A percentile compares a stretch with the other conserved stretches of the same genome.
Evolutionary conservation across 2,329 filamentous ascomycete species (phyloP).

Genomic region (Fusarium nelsonii): DNA sequence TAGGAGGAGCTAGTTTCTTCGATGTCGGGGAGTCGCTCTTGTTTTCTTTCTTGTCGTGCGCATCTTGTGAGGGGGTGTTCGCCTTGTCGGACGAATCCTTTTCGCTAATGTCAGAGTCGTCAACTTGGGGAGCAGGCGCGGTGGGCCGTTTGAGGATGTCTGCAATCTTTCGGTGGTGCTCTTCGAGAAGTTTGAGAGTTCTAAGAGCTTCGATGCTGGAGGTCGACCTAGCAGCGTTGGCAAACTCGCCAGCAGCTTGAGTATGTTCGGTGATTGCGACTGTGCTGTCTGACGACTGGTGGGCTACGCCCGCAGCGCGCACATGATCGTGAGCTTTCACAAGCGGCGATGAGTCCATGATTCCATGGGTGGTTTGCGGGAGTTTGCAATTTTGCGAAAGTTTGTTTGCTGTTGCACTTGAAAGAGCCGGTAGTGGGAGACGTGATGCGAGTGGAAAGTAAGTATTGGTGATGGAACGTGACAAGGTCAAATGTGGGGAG

Average conservation of each 20-base stretch:
- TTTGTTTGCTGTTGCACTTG: slow-evolving; percentile 11
- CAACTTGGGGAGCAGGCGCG: slow-evolving; percentile 54
- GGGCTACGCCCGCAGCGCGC: slow-evolving; percentile 82
- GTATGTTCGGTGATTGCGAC: slow-evolving; percentile 90
- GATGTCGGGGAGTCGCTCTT: slow-evolving; percentile 41
- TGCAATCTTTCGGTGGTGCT: slow-evolving; percentile 87
- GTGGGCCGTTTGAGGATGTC: slow-evolving; percentile 81
- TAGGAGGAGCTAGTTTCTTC: slow-evolving; percentile 51
- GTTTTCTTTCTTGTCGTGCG: slow-evolving; percentile 42
- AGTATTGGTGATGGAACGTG: slow-evolving; percentile 27
- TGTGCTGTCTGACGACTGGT: slow-evolving; percentile 78
- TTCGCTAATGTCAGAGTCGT: slow-evolving; percentile 47
- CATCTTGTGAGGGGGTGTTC: slow-evolving; percentile 29
- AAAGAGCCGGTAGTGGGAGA: slow-evolving; percentile 1
- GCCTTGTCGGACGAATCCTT: slow-evolving; percentile 48
- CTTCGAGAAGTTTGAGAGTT: slow-evolving; percentile 85
- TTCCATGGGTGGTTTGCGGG: slow-evolving; percentile 25
- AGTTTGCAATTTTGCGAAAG: not conserved
- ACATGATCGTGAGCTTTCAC: slow-evolving; percentile 88
- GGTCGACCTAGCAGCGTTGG: slow-evolving; percentile 81
- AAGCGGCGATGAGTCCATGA: slow-evolving; percentile 56
- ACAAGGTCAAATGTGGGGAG: slow-evolving; percentile 42
- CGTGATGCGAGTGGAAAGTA: not conserved
- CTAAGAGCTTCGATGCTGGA: slow-evolving; percentile 79
- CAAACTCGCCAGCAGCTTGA: slow-evolving; percentile 88